Evolutionary conservation across 2,329 filamentous ascomycete species (phyloP).

Genomic region (Conoideocrella luteorostrata): DNA sequence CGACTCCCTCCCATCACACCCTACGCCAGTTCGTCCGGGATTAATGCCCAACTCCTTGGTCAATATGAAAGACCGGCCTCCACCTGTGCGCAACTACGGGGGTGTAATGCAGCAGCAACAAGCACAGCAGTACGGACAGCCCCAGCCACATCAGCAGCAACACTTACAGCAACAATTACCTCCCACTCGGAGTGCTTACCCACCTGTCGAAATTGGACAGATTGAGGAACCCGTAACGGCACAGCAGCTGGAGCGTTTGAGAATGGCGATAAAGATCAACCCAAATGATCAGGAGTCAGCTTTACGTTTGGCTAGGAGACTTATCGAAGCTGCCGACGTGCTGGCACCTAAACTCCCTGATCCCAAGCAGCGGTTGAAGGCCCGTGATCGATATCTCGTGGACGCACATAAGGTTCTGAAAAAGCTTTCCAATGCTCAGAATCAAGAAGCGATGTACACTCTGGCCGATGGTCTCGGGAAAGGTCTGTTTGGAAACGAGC

Average conservation of each 20-base stretch:
- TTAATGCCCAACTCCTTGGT: constrained; percentile 53
- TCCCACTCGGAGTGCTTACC: constrained; percentile 1
- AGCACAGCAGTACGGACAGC: constrained; percentile 29
- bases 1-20: constrained; percentile 52
- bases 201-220: constrained; percentile 2
- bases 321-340: constrained; percentile 77
- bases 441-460: constrained; percentile 87
- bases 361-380: constrained; percentile 65
- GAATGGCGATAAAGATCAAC: constrained; percentile 62
- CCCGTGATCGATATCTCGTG: constrained; percentile 73
- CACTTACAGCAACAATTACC: constrained; percentile 9
- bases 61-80: constrained; percentile 49
- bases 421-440: constrained; percentile 68
- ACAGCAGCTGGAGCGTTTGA: constrained; percentile 70
- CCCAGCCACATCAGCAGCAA: constrained; percentile 26
- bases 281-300: constrained; percentile 66
- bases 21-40: constrained; percentile 56
- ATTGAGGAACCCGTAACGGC: constrained; percentile 56
- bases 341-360: constrained; percentile 61
- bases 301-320: constrained; percentile 69
- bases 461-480: constrained; percentile 84
- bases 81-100: constrained; percentile 51
- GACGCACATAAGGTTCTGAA: constrained; percentile 90
- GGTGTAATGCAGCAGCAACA: constrained; percentile 33
- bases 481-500: constrained; percentile 69